These are phyloP conservation scores for Xenoacremonium recifei DNA, from an alignment of 2,329 filamentous ascomycete genomes.

Conservation along the genomic window DNA sequence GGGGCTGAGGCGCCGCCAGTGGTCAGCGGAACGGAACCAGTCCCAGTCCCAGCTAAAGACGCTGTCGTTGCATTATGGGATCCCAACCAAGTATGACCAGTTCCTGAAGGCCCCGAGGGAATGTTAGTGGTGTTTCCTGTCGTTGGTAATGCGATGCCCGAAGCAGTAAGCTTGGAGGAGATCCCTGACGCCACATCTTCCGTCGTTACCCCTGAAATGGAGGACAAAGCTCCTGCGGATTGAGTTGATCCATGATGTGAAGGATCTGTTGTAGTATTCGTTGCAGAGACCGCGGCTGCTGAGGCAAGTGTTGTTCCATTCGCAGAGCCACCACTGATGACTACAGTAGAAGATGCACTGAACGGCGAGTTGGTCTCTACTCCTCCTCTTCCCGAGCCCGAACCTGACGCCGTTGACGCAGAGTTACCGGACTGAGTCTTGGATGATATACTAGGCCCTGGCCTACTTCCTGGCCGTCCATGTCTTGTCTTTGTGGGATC, in stretches of 20 bases:
- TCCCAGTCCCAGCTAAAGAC: not conserved
- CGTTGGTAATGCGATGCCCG: not conserved
- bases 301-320: not conserved
- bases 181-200: not conserved
- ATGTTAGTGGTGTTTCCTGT: not conserved
- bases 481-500: too few relatives aligned
- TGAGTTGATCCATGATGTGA: not conserved
- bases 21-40: too few relatives aligned
- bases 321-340: not conserved
- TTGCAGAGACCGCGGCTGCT: not conserved
- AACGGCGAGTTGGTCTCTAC: not conserved
- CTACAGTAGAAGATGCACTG: not conserved
- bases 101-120: not conserved
- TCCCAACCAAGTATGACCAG: not conserved
- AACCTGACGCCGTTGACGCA: not conserved
- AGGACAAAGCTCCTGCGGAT: too few relatives aligned
- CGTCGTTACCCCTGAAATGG: too few relatives aligned
- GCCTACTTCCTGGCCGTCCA: constrained; percentile 7
- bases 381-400: not conserved
- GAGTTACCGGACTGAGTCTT: not conserved
- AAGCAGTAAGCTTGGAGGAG: not conserved
- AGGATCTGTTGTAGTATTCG: not conserved
- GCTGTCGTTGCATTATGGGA: not conserved
- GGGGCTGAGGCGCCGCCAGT: too few relatives aligned
- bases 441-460: constrained; percentile 8